Evolutionary conservation across 441 rosid species (phyloP).

Genomic region (Lepidium campestre): DNA sequence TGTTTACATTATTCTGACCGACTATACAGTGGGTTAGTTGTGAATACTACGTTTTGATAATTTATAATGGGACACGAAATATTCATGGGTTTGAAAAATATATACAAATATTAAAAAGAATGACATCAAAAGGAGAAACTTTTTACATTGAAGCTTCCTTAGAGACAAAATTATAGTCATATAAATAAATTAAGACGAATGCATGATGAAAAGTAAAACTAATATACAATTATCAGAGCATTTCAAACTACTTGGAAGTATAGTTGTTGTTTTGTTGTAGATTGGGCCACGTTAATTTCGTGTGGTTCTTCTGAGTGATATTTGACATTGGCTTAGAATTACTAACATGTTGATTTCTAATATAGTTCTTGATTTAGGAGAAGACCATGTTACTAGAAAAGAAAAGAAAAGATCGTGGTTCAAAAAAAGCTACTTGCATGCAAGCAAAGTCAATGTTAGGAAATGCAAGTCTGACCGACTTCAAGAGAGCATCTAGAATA

Average conservation of each 20-base stretch:
- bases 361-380: background rate
- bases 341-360: background rate
- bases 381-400: background rate
- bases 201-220: slow-evolving; percentile 1
- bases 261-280: background rate
- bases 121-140: slow-evolving; percentile 15
- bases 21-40: background rate
- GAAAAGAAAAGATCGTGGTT: background rate
- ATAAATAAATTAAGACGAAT: background rate
- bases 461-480: slow-evolving; percentile 14
- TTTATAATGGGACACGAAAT: background rate
- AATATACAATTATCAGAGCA: background rate
- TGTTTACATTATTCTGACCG: background rate
- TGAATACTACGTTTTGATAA: background rate
- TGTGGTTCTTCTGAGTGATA: background rate
- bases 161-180: background rate
- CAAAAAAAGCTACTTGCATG: background rate
- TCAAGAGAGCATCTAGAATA: slow-evolving; percentile 14
- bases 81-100: slow-evolving; percentile 2
- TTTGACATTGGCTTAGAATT: background rate
- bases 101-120: background rate
- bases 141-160: slow-evolving; percentile 21
- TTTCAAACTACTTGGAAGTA: background rate
- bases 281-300: background rate
- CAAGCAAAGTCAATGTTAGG: slow-evolving; percentile 26